Evolutionary conservation across 805 yeast species (phyloP).

Genomic region (Helenozyma rhizophorensis): DNA sequence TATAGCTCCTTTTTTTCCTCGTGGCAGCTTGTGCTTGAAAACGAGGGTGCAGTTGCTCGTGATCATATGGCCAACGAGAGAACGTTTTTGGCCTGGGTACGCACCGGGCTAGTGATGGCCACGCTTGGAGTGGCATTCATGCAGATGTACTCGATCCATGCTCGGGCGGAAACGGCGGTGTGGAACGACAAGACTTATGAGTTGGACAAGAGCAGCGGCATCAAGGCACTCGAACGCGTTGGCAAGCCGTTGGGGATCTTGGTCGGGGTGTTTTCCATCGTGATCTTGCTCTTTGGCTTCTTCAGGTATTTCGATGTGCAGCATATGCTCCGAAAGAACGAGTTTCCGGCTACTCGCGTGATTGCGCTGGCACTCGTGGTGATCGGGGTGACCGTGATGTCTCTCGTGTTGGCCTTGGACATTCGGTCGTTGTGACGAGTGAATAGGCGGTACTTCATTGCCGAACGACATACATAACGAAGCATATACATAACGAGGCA

Average conservation of each 20-base stretch:
- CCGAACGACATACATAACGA: too few species aligned
- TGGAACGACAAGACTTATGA: neutral
- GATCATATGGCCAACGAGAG: conserved; percentile 58
- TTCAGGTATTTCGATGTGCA: conserved; percentile 11
- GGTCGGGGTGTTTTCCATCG: conserved; percentile 7
- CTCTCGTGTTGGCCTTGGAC: conserved; percentile 9
- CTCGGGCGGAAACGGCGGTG: conserved; percentile 11
- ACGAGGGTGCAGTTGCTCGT: conserved; percentile 33
- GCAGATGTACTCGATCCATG: conserved; percentile 47
- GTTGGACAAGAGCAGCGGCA: neutral
- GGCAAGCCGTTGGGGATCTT: conserved; percentile 12
- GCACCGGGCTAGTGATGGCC: conserved; percentile 55
- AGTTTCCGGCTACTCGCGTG: conserved; percentile 12
- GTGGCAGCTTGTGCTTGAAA: conserved; percentile 16
- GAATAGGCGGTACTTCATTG: too few species aligned
- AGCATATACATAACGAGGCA: too few species aligned
- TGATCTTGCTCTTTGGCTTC: conserved; percentile 5
- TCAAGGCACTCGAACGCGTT: neutral
- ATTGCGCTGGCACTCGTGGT: conserved; percentile 5
- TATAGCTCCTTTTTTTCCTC: too few species aligned
- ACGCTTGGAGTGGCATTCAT: conserved; percentile 59
- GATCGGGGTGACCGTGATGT: conserved; percentile 5
- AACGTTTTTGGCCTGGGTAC: conserved; percentile 60
- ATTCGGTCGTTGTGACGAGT: conserved; percentile 3
- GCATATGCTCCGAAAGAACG: conserved; percentile 4